phyloP scores from a whole-genome alignment of 495 filamentous ascomycete species.

The Penicillium macrosclerotiorum region DNA sequence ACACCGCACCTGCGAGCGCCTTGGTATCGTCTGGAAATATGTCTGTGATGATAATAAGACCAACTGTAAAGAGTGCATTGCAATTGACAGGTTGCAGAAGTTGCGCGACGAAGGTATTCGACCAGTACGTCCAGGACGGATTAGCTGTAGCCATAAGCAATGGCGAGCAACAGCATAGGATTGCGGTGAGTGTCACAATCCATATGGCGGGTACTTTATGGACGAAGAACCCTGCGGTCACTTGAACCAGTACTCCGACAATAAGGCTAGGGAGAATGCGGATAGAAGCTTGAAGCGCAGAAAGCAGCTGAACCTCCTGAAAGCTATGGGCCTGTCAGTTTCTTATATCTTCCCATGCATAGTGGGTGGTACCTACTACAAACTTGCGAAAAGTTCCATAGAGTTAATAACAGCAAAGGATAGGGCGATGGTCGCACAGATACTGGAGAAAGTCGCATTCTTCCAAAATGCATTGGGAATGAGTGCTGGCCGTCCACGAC shows the following conservation, averaged over 20 bases:
- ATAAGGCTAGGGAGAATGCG: conserved; percentile 28
- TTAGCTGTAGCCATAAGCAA: conserved; percentile 29
- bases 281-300: conserved; percentile 37
- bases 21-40: conserved; percentile 5
- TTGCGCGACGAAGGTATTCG: conserved; percentile 20
- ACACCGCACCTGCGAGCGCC: conserved; percentile 1
- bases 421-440: conserved; percentile 53
- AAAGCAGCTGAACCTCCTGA: conserved; percentile 46
- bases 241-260: conserved; percentile 20
- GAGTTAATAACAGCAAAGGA: conserved; percentile 51
- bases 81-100: conserved; percentile 20
- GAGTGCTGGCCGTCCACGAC: conserved; percentile 43
- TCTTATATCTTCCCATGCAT: too few species aligned
- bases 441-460: conserved; percentile 44
- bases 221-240: conserved; percentile 19
- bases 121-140: conserved; percentile 25
- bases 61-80: conserved; percentile 48
- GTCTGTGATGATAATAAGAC: conserved; percentile 33
- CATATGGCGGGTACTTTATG: conserved; percentile 16
- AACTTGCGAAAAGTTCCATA: conserved; percentile 38
- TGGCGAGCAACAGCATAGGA: conserved; percentile 16
- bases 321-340: conserved; percentile 22
- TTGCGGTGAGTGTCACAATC: conserved; percentile 15
- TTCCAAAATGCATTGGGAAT: conserved; percentile 55
- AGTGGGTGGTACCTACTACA: conserved; percentile 41